These are phyloP conservation scores for Rhypophila decipiens DNA, from an alignment of 495 filamentous ascomycete genomes.

Conservation along the genomic window DNA sequence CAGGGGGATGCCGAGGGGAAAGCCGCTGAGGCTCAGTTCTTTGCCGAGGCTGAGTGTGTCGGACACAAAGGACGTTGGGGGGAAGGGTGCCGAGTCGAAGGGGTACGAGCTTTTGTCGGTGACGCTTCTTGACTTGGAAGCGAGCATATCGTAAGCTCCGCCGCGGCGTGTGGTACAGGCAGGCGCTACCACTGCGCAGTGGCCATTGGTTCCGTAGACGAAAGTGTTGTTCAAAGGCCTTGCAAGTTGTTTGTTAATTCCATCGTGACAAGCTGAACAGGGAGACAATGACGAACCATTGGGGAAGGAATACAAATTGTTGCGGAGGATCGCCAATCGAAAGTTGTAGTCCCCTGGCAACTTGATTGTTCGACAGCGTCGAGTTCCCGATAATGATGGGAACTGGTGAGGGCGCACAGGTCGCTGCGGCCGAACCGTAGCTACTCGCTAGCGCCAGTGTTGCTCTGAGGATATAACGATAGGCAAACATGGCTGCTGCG, in stretches of 20 bases:
- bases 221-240: neutral
- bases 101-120: neutral
- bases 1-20: constrained; percentile 17
- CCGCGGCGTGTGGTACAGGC: neutral
- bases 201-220: neutral
- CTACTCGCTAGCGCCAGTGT: too few species aligned
- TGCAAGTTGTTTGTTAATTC: neutral
- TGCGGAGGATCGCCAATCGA: neutral
- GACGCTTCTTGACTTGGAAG: neutral
- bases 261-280: neutral
- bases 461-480: too few species aligned
- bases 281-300: neutral
- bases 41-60: neutral
- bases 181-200: neutral
- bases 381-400: neutral
- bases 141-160: neutral
- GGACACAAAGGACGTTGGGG: neutral
- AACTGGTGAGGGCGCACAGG: neutral
- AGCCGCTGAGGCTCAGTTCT: constrained; percentile 7
- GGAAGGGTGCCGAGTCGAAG: neutral
- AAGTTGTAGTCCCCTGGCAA: neutral
- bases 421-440: neutral
- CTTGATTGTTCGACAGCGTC: neutral
- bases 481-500: too few species aligned
- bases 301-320: neutral